Evolutionary conservation across 331 rosid species (phyloP).

Genomic region (Cydonia oblonga): DNA sequence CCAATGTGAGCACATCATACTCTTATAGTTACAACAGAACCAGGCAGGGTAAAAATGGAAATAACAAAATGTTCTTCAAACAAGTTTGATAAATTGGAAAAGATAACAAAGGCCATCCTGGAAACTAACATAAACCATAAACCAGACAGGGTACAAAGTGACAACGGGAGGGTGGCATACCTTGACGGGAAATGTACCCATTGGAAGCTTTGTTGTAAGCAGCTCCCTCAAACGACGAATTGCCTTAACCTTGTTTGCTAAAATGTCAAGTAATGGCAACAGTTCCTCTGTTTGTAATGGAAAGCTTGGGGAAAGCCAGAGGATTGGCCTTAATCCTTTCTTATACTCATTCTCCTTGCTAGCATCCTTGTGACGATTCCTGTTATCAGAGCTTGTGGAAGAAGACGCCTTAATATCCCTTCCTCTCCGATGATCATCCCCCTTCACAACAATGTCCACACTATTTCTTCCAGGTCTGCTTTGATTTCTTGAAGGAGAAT

Average conservation of each 20-base stretch:
- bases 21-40: neutral
- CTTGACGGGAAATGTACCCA: slow-evolving; percentile 97
- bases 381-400: slow-evolving; percentile 39
- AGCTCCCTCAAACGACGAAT: slow-evolving; percentile 96
- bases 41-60: neutral
- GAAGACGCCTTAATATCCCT: slow-evolving; percentile 43
- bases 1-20: neutral
- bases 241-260: slow-evolving; percentile 95
- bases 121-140: neutral
- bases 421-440: slow-evolving; percentile 72
- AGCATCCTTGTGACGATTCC: slow-evolving; percentile 61
- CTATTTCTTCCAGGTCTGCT: slow-evolving; percentile 70
- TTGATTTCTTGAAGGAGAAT: slow-evolving; percentile 61
- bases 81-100: neutral
- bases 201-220: slow-evolving; percentile 91
- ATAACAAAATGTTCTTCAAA: neutral
- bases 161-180: slow-evolving; percentile 24
- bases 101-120: neutral
- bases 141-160: neutral
- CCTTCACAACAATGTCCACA: slow-evolving; percentile 56
- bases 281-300: slow-evolving; percentile 83
- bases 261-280: slow-evolving; percentile 89
- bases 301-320: slow-evolving; percentile 92
- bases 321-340: slow-evolving; percentile 92
- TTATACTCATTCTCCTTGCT: slow-evolving; percentile 82